These are phyloP conservation scores for Solanum virginianum DNA, from an alignment of 257 asterid species.

Conservation along the genomic window DNA sequence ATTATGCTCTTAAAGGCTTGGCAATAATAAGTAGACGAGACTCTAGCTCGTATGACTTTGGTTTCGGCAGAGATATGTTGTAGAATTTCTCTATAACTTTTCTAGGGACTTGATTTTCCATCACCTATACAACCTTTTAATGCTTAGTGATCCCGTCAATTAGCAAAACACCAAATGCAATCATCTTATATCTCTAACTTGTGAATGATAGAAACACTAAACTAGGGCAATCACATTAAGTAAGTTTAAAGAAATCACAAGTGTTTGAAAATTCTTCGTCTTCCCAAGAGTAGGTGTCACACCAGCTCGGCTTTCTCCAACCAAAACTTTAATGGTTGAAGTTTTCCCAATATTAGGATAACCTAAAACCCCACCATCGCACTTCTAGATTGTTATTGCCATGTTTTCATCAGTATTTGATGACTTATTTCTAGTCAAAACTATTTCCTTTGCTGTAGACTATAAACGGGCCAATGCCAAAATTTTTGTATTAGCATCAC, in stretches of 20 bases:
- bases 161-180: conserved; percentile 94
- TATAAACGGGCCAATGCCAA: conserved; percentile 63
- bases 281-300: conserved; percentile 97
- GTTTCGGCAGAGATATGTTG: conserved; percentile 70
- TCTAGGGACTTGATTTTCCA: conserved; percentile 72
- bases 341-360: conserved; percentile 99
- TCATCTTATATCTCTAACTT: conserved; percentile 92
- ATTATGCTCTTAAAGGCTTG: conserved; percentile 62
- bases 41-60: conserved; percentile 73
- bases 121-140: conserved; percentile 81
- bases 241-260: conserved; percentile 77
- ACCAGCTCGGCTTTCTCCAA: conserved; percentile 86
- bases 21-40: conserved; percentile 61
- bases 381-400: conserved; percentile 10
- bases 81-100: conserved; percentile 52
- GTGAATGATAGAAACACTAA: conserved; percentile 91
- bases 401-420: conserved; percentile 13
- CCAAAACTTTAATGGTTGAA: conserved; percentile 91
- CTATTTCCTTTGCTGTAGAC: conserved; percentile 80
- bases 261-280: conserved; percentile 91
- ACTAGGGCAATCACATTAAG: conserved; percentile 96
- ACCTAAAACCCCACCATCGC: conserved; percentile 87
- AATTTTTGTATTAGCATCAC: conserved; percentile 46
- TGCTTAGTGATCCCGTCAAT: conserved; percentile 86
- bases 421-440: conserved; percentile 34